A percentile compares a stretch with the other conserved stretches of the same genome.
Conservation (phyloP, 768 basidiomycete species). For the Rickenella mellea region DNA sequence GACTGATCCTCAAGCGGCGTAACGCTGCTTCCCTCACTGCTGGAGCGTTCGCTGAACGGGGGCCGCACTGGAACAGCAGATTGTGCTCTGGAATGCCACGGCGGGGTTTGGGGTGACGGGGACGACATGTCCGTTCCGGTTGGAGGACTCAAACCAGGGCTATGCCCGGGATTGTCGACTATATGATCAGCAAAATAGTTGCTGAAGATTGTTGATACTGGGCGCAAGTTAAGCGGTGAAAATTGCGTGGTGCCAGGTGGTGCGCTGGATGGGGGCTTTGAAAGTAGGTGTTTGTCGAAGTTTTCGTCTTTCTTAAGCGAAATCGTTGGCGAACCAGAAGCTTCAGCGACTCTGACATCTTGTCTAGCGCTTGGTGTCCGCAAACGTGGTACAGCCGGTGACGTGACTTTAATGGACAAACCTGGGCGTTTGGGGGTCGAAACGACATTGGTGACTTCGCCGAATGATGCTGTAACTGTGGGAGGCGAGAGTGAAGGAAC, state of each 20-base stretch:
- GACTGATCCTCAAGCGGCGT: conserved; percentile 30
- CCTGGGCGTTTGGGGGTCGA: no score
- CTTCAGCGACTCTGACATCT: no score
- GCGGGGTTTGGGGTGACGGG: conserved; percentile 4
- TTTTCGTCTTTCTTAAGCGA: no score
- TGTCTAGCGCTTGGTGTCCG: no score
- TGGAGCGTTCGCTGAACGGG: no score
- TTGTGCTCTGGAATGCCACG: background rate
- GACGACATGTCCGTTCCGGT: conserved; percentile 1
- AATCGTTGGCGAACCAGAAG: no score
- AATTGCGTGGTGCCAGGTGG: conserved; percentile 58
- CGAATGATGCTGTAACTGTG: conserved; percentile 7
- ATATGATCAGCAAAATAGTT: conserved; percentile 49
- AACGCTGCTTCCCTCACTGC: conserved; percentile 6
- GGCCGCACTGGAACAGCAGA: conserved; percentile 3
- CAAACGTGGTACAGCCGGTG: no score
- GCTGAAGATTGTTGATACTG: conserved; percentile 70
- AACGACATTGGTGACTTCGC: no score
- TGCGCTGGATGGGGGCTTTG: conserved; percentile 46
- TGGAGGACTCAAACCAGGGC: no score
- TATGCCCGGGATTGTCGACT: conserved; percentile 8
- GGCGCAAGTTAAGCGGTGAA: conserved; percentile 58
- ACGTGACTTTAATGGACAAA: background rate
- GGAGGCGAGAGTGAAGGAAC: conserved; percentile 22
- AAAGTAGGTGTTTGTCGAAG: no score